Evolutionary conservation across 139 green algal species (phyloP), one percentile per base, ranked within the genome.

Genomic region (Pleodorina starrii): DNA sequence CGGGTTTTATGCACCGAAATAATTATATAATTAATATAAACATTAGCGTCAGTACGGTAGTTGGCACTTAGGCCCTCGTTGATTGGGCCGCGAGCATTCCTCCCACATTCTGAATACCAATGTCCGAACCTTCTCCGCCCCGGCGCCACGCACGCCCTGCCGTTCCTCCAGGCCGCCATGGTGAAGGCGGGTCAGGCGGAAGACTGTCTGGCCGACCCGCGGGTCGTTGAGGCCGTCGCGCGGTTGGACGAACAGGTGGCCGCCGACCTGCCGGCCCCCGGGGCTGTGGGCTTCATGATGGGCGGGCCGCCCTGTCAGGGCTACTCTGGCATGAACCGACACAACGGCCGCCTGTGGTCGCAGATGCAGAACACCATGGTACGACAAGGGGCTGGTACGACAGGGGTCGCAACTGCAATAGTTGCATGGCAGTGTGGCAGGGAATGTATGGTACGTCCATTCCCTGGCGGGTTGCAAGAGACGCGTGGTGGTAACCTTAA

Each of bases 321-420:
- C 77, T 99, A 99, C 94, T 97, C 94, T 23, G 97, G 97, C 88
- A 99, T 99, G 97, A 99, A 99, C 92, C 94, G 97, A 48, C 99
- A 99, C 95, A 99, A 99, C 95, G 97, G 98, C 94, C 93, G 97
- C 91, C 97, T 97, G 91, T 99, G 97, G 97, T 96, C 91, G 73
- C 97, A 98, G 92, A 96, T 99, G 85, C 97, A 99, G 94, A 99
- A 99, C 95, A 95, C 91, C 84, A 99, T 99, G 97, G 97, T 97
- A 69, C 59, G 89, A 43, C 19, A 25, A 29, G 59, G 27, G 27
- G 51, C 54, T 21, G 3, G 54, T 66, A 66, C 5, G 54, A 66
- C 54, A 66, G 54, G 6, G 54, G 54, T 25, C 6, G 9, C 21
- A 9, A 25, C 25, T 66, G n/a, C n/a, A n/a, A n/a, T n/a, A n/a